Evolutionary conservation across 2,329 filamentous ascomycete species (phyloP).

Genomic region (Waltergamsia citrina): DNA sequence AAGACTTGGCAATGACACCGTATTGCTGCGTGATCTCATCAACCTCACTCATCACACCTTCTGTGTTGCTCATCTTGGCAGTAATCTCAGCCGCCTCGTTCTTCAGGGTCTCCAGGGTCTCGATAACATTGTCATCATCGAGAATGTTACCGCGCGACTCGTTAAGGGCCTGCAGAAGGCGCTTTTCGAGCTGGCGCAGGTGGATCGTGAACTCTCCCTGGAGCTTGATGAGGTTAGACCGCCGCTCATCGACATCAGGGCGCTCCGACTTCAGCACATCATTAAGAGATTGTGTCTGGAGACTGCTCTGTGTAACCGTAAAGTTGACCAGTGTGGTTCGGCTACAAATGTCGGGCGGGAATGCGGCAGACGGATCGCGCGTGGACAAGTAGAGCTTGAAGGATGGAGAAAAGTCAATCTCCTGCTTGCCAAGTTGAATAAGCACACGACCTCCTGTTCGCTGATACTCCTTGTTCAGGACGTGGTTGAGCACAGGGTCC

Average conservation of each 20-base stretch:
- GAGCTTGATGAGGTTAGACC: constrained; percentile 95
- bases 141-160: constrained; percentile 96
- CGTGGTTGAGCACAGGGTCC: constrained; percentile 94
- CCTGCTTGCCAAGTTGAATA: constrained; percentile 95
- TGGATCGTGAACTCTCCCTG: constrained; percentile 99
- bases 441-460: constrained; percentile 96
- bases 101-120: constrained; percentile 95
- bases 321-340: constrained; percentile 99
- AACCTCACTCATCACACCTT: constrained; percentile 96
- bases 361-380: constrained; percentile 88
- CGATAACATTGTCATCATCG: constrained; percentile 95
- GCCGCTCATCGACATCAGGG: constrained; percentile 91
- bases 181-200: constrained; percentile 88
- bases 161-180: constrained; percentile 87
- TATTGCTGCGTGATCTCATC: constrained; percentile 94
- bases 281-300: constrained; percentile 95
- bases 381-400: constrained; percentile 96
- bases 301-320: constrained; percentile 95
- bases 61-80: constrained; percentile 89
- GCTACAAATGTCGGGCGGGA: constrained; percentile 95
- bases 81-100: constrained; percentile 96
- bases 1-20: constrained; percentile 84
- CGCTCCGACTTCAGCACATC: constrained; percentile 96
- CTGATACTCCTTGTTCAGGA: constrained; percentile 99
- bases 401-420: constrained; percentile 96